Percentiles rank a stretch among this genome's conserved stretches.
Evolutionary conservation across 805 yeast species (phyloP).

Genomic region (Danielia reshetovae): DNA sequence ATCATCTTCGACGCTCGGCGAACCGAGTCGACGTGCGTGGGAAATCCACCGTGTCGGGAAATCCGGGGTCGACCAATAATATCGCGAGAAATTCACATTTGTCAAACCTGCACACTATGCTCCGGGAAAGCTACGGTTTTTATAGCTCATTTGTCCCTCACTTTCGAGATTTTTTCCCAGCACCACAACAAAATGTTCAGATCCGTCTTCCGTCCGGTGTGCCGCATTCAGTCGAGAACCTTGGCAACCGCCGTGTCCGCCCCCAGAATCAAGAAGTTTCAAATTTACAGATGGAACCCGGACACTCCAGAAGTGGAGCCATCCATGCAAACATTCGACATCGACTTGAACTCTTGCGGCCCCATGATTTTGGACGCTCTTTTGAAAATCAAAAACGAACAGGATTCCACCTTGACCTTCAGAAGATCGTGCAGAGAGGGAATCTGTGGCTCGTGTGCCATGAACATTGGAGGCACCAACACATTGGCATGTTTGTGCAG

Average conservation of each 20-base stretch:
- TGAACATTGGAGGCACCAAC: slow-evolving; percentile 98
- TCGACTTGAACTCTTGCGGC: slow-evolving; percentile 89
- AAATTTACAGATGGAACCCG: slow-evolving; percentile 97
- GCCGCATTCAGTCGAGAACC: slow-evolving; percentile 13
- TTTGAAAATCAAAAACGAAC: slow-evolving; percentile 92
- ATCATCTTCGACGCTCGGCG: too few relatives aligned
- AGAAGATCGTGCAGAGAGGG: slow-evolving; percentile 99
- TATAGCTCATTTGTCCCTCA: not conserved
- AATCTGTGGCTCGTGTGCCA: slow-evolving; percentile 98
- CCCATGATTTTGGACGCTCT: slow-evolving; percentile 98
- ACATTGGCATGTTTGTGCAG: slow-evolving; percentile 95
- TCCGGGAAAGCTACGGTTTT: not conserved
- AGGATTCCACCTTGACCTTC: slow-evolving; percentile 91
- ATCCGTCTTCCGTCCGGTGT: slow-evolving; percentile 12
- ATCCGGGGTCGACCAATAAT: slow-evolving; percentile 20
- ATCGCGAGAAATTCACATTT: slow-evolving; percentile 7
- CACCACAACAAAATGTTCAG: too few relatives aligned
- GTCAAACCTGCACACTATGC: slow-evolving; percentile 14
- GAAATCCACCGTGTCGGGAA: not conserved
- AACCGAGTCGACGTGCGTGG: too few relatives aligned
- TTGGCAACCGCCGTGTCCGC: slow-evolving; percentile 41
- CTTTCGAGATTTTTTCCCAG: too few relatives aligned
- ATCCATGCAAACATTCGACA: slow-evolving; percentile 71
- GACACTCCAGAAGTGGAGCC: slow-evolving; percentile 95
- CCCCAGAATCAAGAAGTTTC: slow-evolving; percentile 73